Percentiles rank a stretch among this genome's conserved stretches.
These are phyloP conservation scores for Phytopythium chamaehyphon DNA, from an alignment of 352 stramenopile species.

Conservation along the genomic window DNA sequence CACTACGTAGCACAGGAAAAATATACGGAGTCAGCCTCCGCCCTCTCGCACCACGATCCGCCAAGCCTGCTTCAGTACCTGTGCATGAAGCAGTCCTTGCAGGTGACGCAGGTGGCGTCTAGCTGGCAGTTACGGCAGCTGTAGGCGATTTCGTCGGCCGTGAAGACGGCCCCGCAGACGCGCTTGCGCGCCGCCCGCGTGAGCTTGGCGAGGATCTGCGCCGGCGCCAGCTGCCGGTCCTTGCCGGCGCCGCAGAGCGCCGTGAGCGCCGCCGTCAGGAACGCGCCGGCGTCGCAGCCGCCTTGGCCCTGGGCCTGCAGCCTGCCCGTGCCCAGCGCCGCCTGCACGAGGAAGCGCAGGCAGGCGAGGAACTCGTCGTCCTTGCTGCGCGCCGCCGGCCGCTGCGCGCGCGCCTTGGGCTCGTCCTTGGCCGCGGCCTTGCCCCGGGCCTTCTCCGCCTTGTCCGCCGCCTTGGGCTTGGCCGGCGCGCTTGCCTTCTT, in stretches of 20 bases:
- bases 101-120: slow-evolving; percentile 84
- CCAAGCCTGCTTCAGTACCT: slow-evolving; percentile 29
- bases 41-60: slow-evolving; percentile 1
- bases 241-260: slow-evolving; percentile 44
- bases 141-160: slow-evolving; percentile 83
- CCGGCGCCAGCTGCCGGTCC: slow-evolving; percentile 35
- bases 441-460: slow-evolving; percentile 18
- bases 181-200: slow-evolving; percentile 58
- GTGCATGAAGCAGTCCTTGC: slow-evolving; percentile 81
- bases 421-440: slow-evolving; percentile 23
- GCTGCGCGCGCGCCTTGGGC: slow-evolving; percentile 17
- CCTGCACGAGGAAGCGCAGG: slow-evolving; percentile 43
- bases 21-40: not conserved
- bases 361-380: slow-evolving; percentile 47
- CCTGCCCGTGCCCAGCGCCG: slow-evolving; percentile 24
- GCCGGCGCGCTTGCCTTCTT: slow-evolving; percentile 67
- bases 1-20: slow-evolving; percentile 21
- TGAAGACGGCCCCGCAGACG: slow-evolving; percentile 83
- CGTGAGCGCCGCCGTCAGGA: slow-evolving; percentile 55
- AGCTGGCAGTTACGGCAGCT: slow-evolving; percentile 86
- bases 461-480: slow-evolving; percentile 53
- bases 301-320: slow-evolving; percentile 8
- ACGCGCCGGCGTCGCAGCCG: slow-evolving; percentile 3
- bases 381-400: slow-evolving; percentile 25
- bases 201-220: slow-evolving; percentile 62